Evolutionary conservation across 441 rosid genomes (phyloP).

Genomic region (Gossypium davidsonii): DNA sequence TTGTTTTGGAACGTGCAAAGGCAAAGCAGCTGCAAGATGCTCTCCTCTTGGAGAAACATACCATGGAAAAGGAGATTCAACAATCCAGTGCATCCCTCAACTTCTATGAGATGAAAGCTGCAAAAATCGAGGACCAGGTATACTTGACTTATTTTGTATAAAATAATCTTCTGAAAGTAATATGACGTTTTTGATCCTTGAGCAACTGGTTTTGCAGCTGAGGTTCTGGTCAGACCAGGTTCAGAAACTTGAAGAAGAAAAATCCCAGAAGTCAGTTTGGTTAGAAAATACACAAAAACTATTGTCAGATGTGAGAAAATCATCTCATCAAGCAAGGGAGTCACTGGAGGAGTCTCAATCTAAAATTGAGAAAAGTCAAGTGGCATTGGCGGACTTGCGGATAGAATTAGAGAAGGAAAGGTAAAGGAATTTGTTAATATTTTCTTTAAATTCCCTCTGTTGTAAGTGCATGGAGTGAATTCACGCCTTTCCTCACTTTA

Average conservation of each 20-base stretch:
- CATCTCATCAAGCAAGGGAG: conserved; percentile 59
- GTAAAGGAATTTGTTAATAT: conserved; percentile 28
- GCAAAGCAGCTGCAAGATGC: conserved; percentile 75
- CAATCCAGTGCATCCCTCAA: conserved; percentile 58
- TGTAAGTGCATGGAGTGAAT: neutral
- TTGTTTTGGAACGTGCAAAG: conserved; percentile 71
- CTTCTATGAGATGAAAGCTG: conserved; percentile 55
- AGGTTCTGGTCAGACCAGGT: conserved; percentile 57
- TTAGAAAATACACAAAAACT: conserved; percentile 63
- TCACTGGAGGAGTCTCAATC: conserved; percentile 58
- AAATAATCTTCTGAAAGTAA: neutral
- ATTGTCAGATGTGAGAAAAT: conserved; percentile 49
- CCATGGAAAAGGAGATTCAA: conserved; percentile 65
- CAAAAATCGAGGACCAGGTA: conserved; percentile 92
- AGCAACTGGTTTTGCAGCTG: conserved; percentile 49
- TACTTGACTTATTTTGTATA: neutral
- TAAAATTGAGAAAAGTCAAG: conserved; percentile 49
- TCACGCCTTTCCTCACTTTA: neutral
- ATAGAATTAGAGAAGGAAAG: conserved; percentile 67
- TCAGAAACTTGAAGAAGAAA: conserved; percentile 71
- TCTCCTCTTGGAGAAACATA: conserved; percentile 48
- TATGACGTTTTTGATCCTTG: conserved; percentile 1
- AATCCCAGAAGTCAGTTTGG: conserved; percentile 39
- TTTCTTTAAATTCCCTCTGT: neutral
- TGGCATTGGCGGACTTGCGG: conserved; percentile 44